Evolutionary conservation across 2,329 filamentous ascomycete genomes (phyloP), one percentile per base, ranked within the genome.

Genomic region (Colletotrichum shisoi): DNA sequence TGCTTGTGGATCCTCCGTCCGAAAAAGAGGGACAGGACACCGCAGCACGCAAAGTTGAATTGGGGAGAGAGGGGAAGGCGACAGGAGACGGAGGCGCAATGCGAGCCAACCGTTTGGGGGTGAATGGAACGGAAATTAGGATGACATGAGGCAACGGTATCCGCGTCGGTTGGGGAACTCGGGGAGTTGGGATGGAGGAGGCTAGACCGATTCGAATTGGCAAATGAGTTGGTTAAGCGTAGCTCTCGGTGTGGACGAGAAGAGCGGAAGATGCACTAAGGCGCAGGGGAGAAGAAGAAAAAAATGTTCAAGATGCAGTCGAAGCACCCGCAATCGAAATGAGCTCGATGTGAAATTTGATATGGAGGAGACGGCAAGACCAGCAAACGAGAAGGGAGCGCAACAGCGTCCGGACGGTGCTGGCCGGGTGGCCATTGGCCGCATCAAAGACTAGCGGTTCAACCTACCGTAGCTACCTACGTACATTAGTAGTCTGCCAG

Each of bases 91-190:
- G 27, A 48, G 17, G 56, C 31, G 56, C 44, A 58, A 51, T 59
- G 45, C 60, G 17, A 58, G 54, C 45, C 42, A 49, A 51, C 61
- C 34, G 61, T 59, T 64, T 59, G 42, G 54, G 54, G 13, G 57
- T 27, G 61, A 56, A 60, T 54, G 57, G 49, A 60, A 57, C 61
- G 61, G 61, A 68, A 24, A 65, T 68, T 65, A 68, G 44, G 49
- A 56, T 68, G 65, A 19, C 65, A 68, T 64, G 65, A 68, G 65
- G 56, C 49, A 65, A 65, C 54, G 54, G 65, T 68, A 68, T 65
- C 62, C 65, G 61, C 37, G 56, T 49, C 34, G 59, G 45, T 53
- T 67, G 52, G 46, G 57, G 7, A 39, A 37, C 46, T 39, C 46
- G 54, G 39, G 45, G 45, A 52, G 27, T 52, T 46, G 24, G 39